Evolutionary conservation across 2,329 filamentous ascomycete species (phyloP).

Genomic region (Dactylellina sp.): DNA sequence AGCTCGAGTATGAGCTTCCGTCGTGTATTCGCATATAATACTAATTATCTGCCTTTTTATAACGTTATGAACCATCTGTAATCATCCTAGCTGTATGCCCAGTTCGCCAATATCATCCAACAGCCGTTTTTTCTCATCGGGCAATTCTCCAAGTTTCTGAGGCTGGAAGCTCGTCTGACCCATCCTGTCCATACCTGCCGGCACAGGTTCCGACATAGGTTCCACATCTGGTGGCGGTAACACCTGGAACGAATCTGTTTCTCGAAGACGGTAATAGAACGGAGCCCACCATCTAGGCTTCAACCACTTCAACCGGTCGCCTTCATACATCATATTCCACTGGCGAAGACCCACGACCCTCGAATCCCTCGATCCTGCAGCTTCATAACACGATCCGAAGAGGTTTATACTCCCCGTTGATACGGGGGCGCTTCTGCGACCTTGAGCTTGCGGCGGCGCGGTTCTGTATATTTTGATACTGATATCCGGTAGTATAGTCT

Average conservation of each 20-base stretch:
- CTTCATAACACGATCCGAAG: constrained; percentile 12
- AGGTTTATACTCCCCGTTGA: constrained; percentile 10
- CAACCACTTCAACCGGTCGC: constrained; percentile 24
- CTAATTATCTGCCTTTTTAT: too few species aligned
- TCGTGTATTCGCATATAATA: too few species aligned
- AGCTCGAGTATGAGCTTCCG: too few species aligned
- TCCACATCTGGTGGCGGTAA: constrained; percentile 9
- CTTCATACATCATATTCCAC: constrained; percentile 12
- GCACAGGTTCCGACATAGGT: too few species aligned
- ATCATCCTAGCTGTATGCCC: too few species aligned
- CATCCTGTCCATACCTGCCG: too few species aligned
- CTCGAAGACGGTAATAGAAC: constrained; percentile 30
- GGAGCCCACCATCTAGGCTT: constrained; percentile 45
- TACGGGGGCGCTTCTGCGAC: background rate
- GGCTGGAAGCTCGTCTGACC: too few species aligned
- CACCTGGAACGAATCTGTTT: constrained; percentile 40
- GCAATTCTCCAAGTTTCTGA: too few species aligned
- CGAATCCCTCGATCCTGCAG: constrained; percentile 4
- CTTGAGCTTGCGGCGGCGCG: constrained; percentile 2
- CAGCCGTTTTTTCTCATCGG: background rate
- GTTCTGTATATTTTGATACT: constrained; percentile 44
- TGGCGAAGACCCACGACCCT: constrained; percentile 25
- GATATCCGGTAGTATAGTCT: constrained; percentile 38
- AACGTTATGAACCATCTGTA: too few species aligned
- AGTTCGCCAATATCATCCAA: too few species aligned